Conservation (phyloP, 2,329 filamentous ascomycete species). For the Aureobasidium leucospermi region DNA sequence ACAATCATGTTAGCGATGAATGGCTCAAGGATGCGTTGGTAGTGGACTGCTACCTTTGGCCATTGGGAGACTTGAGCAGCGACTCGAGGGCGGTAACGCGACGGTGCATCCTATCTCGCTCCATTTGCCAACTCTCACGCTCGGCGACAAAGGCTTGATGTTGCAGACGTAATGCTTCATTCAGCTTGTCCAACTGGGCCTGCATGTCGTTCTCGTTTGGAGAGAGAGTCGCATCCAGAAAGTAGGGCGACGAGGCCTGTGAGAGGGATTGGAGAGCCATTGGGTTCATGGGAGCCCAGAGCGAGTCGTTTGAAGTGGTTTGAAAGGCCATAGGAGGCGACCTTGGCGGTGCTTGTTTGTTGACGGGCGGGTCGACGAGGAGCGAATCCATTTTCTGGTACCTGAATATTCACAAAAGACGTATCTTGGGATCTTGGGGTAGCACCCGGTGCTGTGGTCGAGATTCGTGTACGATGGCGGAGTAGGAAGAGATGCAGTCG, state of each 20-base stretch:
- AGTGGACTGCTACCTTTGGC: conserved; percentile 23
- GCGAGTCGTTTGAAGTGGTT: conserved; percentile 28
- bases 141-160: conserved; percentile 30
- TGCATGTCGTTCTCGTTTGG: conserved; percentile 21
- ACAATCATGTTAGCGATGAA: neutral
- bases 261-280: conserved; percentile 20
- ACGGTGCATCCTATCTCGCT: conserved; percentile 26
- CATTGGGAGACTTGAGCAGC: conserved; percentile 26
- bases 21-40: neutral
- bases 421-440: neutral
- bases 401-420: neutral
- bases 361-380: neutral
- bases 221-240: neutral
- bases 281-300: conserved; percentile 20
- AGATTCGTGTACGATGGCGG: neutral
- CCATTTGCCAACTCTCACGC: conserved; percentile 27
- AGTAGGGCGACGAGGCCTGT: conserved; percentile 9
- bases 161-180: conserved; percentile 24
- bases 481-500: neutral
- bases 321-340: conserved; percentile 30
- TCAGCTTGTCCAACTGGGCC: conserved; percentile 28
- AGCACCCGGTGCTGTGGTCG: neutral
- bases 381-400: neutral
- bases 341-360: conserved; percentile 19
- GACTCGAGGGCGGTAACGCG: conserved; percentile 29